Evolutionary conservation across 2,329 filamentous ascomycete genomes (phyloP).

Genomic region (Aspergillus floridensis): DNA sequence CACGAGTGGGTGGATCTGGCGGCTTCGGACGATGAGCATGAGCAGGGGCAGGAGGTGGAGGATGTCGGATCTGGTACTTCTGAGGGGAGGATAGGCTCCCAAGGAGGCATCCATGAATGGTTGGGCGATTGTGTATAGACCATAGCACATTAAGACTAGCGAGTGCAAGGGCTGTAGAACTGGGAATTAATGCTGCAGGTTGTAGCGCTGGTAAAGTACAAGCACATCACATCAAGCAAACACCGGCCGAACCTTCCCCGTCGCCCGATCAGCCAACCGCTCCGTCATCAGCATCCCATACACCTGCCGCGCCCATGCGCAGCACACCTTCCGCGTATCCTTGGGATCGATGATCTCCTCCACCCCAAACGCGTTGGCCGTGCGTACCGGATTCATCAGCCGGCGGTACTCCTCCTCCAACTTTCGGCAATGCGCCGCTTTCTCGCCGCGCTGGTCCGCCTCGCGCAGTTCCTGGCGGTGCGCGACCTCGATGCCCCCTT

Average conservation of each 20-base stretch:
- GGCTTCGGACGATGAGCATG: too few species aligned
- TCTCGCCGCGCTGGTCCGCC: conserved; percentile 51
- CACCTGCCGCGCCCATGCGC: conserved; percentile 56
- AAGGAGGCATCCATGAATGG: too few species aligned
- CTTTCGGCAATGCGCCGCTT: conserved; percentile 54
- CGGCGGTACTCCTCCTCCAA: conserved; percentile 60
- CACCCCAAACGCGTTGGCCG: conserved; percentile 62
- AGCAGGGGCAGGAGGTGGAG: too few species aligned
- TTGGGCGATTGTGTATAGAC: too few species aligned
- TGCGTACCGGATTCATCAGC: conserved; percentile 64
- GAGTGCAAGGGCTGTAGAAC: too few species aligned
- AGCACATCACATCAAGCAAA: conserved; percentile 25
- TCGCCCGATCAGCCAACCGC: conserved; percentile 45
- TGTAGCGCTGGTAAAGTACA: too few species aligned
- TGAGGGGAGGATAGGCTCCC: too few species aligned
- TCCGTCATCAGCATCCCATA: conserved; percentile 55
- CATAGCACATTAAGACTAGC: too few species aligned
- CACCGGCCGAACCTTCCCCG: conserved; percentile 43
- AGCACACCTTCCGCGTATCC: conserved; percentile 55
- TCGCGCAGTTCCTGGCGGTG: conserved; percentile 60
- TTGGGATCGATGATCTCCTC: conserved; percentile 66
- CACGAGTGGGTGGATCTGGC: too few species aligned
- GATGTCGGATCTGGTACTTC: too few species aligned
- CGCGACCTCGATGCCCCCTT: conserved; percentile 64
- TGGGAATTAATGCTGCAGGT: too few species aligned